Percentiles rank a stretch among this genome's conserved stretches.
phyloP scores from a whole-genome alignment of 495 filamentous ascomycete species.

The Penicillium daleae region DNA sequence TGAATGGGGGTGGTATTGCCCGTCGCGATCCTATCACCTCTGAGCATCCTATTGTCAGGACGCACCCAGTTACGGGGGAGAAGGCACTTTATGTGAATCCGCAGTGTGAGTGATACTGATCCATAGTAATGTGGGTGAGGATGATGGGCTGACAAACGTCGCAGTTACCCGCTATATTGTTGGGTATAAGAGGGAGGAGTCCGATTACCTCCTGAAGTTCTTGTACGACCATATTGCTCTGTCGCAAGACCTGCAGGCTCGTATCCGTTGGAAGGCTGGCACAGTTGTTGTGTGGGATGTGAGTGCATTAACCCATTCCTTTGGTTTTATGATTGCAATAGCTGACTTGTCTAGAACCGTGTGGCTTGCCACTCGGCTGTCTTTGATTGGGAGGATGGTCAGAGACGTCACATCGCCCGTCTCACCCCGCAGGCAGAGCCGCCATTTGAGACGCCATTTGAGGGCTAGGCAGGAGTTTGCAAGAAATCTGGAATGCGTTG shows the following conservation, averaged over 20 bases:
- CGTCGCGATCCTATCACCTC: constrained; percentile 57
- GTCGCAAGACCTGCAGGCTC: constrained; percentile 60
- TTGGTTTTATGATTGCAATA: not conserved
- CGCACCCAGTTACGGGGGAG: constrained; percentile 66
- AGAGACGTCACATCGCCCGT: constrained; percentile 77
- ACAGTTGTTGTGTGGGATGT: constrained; percentile 68
- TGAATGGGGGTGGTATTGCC: constrained; percentile 53
- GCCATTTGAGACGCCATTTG: constrained; percentile 64
- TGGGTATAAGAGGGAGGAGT: constrained; percentile 70
- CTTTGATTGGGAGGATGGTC: constrained; percentile 79
- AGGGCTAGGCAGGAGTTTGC: constrained; percentile 38
- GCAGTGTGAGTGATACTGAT: constrained; percentile 65
- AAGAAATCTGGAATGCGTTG: not conserved
- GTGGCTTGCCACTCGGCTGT: constrained; percentile 77
- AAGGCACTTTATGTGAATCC: constrained; percentile 87
- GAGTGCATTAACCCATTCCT: constrained; percentile 22
- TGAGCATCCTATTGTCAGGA: constrained; percentile 64
- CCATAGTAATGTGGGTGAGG: not conserved
- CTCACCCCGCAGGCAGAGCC: constrained; percentile 84
- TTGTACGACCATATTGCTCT: constrained; percentile 66
- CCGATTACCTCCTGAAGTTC: constrained; percentile 66
- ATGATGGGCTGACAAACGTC: not conserved
- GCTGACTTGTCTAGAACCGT: constrained; percentile 57
- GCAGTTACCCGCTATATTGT: constrained; percentile 63
- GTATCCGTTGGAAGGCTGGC: constrained; percentile 59